Evolutionary conservation across 495 filamentous ascomycete species (phyloP), one percentile per base, ranked within the genome.

Genomic region (Hyphodiscus hymeniophilus): DNA sequence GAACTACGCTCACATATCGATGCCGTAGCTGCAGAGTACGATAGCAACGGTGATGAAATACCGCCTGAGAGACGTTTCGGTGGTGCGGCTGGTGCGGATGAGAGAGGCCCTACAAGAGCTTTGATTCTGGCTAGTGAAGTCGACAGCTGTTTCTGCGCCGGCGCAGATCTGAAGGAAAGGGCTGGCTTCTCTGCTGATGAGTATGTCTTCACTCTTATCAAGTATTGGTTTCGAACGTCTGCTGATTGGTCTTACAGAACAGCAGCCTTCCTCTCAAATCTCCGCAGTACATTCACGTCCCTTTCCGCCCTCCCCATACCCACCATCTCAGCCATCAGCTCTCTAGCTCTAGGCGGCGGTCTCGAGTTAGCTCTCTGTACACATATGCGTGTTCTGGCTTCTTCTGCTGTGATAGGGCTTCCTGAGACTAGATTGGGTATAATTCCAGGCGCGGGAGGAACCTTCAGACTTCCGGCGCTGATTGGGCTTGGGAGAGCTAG

Each of bases 371-470:
- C 88, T 1, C 74, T 98, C 11, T 76, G 81, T 54, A 95, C 89
- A 2, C 77, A 87, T 60, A 76, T 98, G 57, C 85, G 92, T 47
- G 80, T 98, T 45, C 79, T 95, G 54, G 72, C 78, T 30, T 82
- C 84, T 11, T 78, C 74, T 34, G 81, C 85, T 18, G 66, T 71
- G 38, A 79, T 98, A 46, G 91, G 78, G 0, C 75, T 98, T 2
- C 92, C 92, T 2, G 92, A 98, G 58, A 96, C 92, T 0, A 69
- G 88, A 0, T 75, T 98, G 1, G 92, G 83, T 18, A 97, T 98
- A 57, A 84, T 97, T 48, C 92, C 92, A 5, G 92, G 92, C 35
- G 94, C 92, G 0, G 92, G 92, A 5, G 92, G 92, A 15, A 95
- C 89, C 0, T 89, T 86, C 61, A 80, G 92, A 3, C 74, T 98